phyloP scores from a whole-genome alignment of 1,284 basidiomycete species.

The Microbotryomycetes sp. region DNA sequence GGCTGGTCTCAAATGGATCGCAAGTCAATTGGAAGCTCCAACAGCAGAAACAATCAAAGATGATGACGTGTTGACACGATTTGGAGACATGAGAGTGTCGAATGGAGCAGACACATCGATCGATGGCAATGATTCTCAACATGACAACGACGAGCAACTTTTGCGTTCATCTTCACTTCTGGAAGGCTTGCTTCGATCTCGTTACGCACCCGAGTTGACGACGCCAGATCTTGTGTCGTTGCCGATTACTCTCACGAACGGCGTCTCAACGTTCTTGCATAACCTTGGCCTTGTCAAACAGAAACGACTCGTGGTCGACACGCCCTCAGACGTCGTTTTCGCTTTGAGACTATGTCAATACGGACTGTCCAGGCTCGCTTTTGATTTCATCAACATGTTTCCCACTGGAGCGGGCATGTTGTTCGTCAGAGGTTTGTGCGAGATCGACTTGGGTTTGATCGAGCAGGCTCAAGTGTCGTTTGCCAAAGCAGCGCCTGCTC shows the following conservation, averaged over 20 bases:
- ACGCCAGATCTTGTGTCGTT: neutral
- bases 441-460: slow-evolving; percentile 60
- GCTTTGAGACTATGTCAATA: slow-evolving; percentile 61
- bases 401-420: slow-evolving; percentile 66
- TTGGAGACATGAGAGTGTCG: slow-evolving; percentile 45
- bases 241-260: slow-evolving; percentile 14
- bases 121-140: slow-evolving; percentile 16
- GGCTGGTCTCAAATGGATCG: slow-evolving; percentile 41
- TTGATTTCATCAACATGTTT: slow-evolving; percentile 63
- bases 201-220: neutral
- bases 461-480: slow-evolving; percentile 67
- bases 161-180: slow-evolving; percentile 58
- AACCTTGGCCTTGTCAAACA: slow-evolving; percentile 46
- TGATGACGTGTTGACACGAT: slow-evolving; percentile 43
- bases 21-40: slow-evolving; percentile 36
- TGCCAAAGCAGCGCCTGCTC: slow-evolving; percentile 66
- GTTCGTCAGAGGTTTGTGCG: slow-evolving; percentile 65
- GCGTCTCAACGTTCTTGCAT: slow-evolving; percentile 51
- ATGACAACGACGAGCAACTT: slow-evolving; percentile 46
- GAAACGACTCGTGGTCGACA: slow-evolving; percentile 27
- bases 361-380: slow-evolving; percentile 58
- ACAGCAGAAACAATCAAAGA: slow-evolving; percentile 28
- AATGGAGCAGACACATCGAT: slow-evolving; percentile 10
- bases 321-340: slow-evolving; percentile 56
- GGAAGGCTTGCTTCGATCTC: slow-evolving; percentile 43